Evolutionary conservation across 108 stramenopile species (phyloP), one percentile per base, ranked within the genome.

Genomic region (Pseudonitzschia multiseries): DNA sequence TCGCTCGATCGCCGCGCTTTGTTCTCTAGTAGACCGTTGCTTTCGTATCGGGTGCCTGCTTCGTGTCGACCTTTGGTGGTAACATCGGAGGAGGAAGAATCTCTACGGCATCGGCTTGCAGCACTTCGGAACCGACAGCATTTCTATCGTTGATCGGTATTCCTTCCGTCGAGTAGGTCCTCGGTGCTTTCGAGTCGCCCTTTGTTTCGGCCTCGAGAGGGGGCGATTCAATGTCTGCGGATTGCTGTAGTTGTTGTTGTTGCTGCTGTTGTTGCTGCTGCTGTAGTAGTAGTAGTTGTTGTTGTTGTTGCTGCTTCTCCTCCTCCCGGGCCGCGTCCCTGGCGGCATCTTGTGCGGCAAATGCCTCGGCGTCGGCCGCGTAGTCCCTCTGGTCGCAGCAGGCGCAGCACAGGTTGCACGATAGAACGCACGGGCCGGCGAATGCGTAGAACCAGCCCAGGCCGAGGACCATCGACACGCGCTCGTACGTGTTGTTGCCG

Each of bases 311-410:
- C 20, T 51, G 4, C 20, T 51, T 3, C n/a, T 51, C 10, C 5
- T 9, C 54, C 24, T 56, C 5, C 22, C 20, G 29, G 5, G 0
- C 4, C 2, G 29, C 61, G 14, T 33, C 20, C n/a, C n/a, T 4
- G 6, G 61, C 61, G 6, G 61, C 61, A 4, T 33, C 32, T n/a
- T 12, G 27, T 1, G 33, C 40, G 36, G 61, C 61, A 40, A 62
- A 62, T 13, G 14, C 61, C 31, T 26, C 61, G 8, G 27, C 61
- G 1, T 15, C 20, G 6, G 32, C 61, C 32, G 61, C 61, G 29
- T 62, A 62, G 29, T 62, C 61, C 29, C 6, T 62, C 22, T 62
- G 27, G 18, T 33, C 32, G 36, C 32, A 62, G 61, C 61, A 62
- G 46, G 32, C 36, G 29, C 61, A 62, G 36, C 61, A 62, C 20